A percentile compares a stretch with the other conserved stretches of the same genome.
Evolutionary conservation across 768 basidiomycete genomes (phyloP).

Genomic region (Amanita exitialis): DNA sequence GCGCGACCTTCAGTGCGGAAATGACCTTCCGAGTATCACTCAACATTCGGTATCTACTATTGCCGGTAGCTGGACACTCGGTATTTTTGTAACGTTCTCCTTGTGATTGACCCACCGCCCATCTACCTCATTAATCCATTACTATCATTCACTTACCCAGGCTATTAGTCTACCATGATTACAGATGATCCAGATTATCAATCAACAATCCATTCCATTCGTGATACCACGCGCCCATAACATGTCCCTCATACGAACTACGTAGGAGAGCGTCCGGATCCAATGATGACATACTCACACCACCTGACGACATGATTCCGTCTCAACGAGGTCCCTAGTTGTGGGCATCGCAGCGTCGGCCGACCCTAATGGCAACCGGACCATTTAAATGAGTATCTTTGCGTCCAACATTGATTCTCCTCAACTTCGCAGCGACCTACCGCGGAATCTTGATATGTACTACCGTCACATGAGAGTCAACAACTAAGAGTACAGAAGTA

Average conservation of each 20-base stretch:
- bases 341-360: too few species aligned
- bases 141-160: background rate
- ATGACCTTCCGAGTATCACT: background rate
- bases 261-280: too few species aligned
- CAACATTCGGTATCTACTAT: background rate
- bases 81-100: background rate
- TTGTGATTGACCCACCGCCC: background rate
- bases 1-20: background rate
- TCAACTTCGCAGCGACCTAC: too few species aligned
- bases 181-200: background rate
- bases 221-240: background rate
- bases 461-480: too few species aligned
- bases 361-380: too few species aligned
- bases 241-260: background rate
- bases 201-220: background rate
- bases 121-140: background rate
- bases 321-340: too few species aligned
- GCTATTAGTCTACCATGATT: background rate
- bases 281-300: too few species aligned
- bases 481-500: too few species aligned
- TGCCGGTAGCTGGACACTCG: background rate
- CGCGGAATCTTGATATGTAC: too few species aligned
- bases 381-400: too few species aligned
- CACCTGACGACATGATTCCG: too few species aligned
- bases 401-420: too few species aligned